A percentile compares a stretch with the other conserved stretches of the same genome.
Conservation (phyloP, 176 grass and related monocot genomes). For the Zea luxurians region DNA sequence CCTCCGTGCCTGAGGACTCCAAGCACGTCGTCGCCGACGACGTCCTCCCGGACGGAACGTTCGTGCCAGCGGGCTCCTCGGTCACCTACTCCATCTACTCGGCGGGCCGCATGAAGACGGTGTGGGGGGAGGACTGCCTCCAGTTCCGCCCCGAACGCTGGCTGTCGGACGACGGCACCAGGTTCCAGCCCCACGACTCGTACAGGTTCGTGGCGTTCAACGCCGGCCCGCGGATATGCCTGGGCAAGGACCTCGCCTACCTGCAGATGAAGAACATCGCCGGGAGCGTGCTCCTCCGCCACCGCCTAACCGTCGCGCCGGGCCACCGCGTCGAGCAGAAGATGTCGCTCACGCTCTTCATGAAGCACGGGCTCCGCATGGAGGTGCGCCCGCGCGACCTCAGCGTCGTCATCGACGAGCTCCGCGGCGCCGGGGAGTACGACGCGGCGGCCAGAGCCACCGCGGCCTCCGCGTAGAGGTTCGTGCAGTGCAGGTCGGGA, state of each 20-base stretch:
- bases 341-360: conserved; percentile 98
- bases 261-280: conserved; percentile 99
- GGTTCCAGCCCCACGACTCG: conserved; percentile 74
- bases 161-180: conserved; percentile 67
- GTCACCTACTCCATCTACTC: conserved; percentile 97
- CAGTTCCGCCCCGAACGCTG: conserved; percentile 87
- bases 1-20: conserved; percentile 92
- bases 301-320: conserved; percentile 63
- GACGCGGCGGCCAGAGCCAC: conserved; percentile 10
- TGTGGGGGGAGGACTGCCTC: conserved; percentile 91
- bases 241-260: conserved; percentile 95
- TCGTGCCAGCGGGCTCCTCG: conserved; percentile 81
- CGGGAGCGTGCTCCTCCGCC: conserved; percentile 73
- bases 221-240: conserved; percentile 88
- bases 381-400: conserved; percentile 64
- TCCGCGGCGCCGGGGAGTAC: conserved; percentile 21
- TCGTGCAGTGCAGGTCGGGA: background rate
- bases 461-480: conserved; percentile 39
- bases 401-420: conserved; percentile 27
- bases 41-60: conserved; percentile 81
- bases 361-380: conserved; percentile 90
- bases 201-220: conserved; percentile 95
- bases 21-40: conserved; percentile 90
- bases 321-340: conserved; percentile 91
- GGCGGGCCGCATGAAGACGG: conserved; percentile 79